phyloP scores from a whole-genome alignment of 192 early-diverging fungal species.

The Entomortierella parvispora region DNA sequence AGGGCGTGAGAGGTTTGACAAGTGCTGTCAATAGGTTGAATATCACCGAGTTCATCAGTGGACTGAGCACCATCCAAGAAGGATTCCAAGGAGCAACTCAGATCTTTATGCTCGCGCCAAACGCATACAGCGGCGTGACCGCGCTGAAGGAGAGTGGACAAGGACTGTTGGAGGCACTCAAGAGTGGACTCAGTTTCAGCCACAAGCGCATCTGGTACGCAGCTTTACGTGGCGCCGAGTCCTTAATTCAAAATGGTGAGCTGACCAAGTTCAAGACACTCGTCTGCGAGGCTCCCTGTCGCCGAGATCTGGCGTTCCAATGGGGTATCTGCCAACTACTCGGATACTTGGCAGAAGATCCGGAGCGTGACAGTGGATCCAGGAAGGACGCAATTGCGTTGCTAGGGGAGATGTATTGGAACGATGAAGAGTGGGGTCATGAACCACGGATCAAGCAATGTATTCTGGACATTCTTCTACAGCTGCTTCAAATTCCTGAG shows the following conservation, averaged over 20 bases:
- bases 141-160: constrained; percentile 2
- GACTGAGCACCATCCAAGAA: constrained; percentile 6
- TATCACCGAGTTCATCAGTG: constrained; percentile 1
- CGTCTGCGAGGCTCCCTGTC: constrained; percentile 11
- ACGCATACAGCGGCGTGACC: not conserved
- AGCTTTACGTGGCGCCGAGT: constrained; percentile 5
- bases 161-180: not conserved
- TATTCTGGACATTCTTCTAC: constrained; percentile 9
- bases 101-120: not conserved
- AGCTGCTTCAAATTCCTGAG: not conserved
- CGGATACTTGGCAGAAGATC: constrained; percentile 3
- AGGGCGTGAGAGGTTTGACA: not conserved
- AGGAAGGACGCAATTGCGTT: constrained; percentile 1
- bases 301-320: constrained; percentile 2
- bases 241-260: constrained; percentile 1
- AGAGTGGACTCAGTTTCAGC: constrained; percentile 6
- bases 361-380: not conserved
- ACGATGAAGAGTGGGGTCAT: no score
- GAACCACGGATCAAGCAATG: constrained; percentile 5
- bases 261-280: constrained; percentile 6
- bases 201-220: constrained; percentile 7
- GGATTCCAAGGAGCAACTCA: not conserved
- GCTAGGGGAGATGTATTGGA: constrained; percentile 1
- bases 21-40: constrained; percentile 6
- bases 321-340: constrained; percentile 13